Conservation (phyloP, 2,329 filamentous ascomycete genomes). For the Cercospora sojina region DNA sequence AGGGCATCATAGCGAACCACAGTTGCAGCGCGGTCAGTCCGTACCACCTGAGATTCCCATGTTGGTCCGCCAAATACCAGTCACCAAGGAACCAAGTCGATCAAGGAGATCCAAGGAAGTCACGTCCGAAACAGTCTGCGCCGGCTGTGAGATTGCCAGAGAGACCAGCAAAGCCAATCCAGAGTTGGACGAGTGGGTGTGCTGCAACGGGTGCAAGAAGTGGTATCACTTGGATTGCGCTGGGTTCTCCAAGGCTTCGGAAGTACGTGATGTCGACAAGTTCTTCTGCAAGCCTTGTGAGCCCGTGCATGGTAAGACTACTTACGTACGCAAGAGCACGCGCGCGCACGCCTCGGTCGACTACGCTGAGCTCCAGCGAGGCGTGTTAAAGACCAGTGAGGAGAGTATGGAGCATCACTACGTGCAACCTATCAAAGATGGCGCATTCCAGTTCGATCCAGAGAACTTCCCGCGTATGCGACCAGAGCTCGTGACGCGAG, state of each 20-base stretch:
- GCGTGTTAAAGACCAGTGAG: slow-evolving; percentile 63
- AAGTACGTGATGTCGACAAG: slow-evolving; percentile 66
- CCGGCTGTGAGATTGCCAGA: slow-evolving; percentile 57
- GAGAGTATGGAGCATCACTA: slow-evolving; percentile 67
- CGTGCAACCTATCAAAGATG: slow-evolving; percentile 65
- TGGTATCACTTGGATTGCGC: slow-evolving; percentile 70
- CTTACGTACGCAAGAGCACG: slow-evolving; percentile 65
- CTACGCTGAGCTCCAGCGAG: slow-evolving; percentile 66
- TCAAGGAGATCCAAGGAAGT: slow-evolving; percentile 27
- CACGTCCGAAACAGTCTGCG: slow-evolving; percentile 52
- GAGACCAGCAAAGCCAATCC: slow-evolving; percentile 48
- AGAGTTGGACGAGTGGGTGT: slow-evolving; percentile 64
- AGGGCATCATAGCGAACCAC: neutral
- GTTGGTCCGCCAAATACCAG: slow-evolving; percentile 26
- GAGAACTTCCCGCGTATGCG: slow-evolving; percentile 64
- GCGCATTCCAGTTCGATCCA: slow-evolving; percentile 59
- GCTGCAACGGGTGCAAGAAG: slow-evolving; percentile 65
- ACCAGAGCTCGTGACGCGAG: slow-evolving; percentile 61
- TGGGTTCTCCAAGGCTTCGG: slow-evolving; percentile 62
- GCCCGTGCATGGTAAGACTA: slow-evolving; percentile 61
- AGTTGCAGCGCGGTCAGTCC: slow-evolving; percentile 26
- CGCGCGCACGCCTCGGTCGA: slow-evolving; percentile 65
- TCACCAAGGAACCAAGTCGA: slow-evolving; percentile 31
- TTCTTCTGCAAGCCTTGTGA: slow-evolving; percentile 64
- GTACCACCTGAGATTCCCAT: slow-evolving; percentile 34